A percentile compares a stretch with the other conserved stretches of the same genome.
Evolutionary conservation across 192 early-diverging fungal species (phyloP).

Genomic region (Pecoramyces ruminantium): DNA sequence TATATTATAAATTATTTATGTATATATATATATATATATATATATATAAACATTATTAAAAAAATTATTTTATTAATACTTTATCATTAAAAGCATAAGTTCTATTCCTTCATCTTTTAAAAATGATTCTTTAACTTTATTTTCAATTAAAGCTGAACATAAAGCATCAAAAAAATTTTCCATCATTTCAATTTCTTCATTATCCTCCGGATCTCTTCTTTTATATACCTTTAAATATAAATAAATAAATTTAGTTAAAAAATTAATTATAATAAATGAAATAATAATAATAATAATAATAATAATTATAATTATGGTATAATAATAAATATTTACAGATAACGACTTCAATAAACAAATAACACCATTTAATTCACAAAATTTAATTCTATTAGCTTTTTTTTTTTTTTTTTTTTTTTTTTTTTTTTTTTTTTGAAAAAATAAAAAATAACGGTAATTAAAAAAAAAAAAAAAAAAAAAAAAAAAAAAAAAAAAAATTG

Average conservation of each 20-base stretch:
- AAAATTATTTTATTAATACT: constrained; percentile 15
- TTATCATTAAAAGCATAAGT: constrained; percentile 75
- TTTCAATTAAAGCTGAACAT: constrained; percentile 49
- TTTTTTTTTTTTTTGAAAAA: too few species aligned
- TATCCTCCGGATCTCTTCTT: constrained; percentile 55
- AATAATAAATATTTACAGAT: constrained; percentile 13
- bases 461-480: too few species aligned
- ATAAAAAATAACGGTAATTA: too few species aligned
- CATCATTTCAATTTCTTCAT: constrained; percentile 77
- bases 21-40: too few species aligned
- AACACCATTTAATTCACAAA: constrained; percentile 34
- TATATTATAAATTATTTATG: too few species aligned
- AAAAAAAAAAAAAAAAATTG: too few species aligned
- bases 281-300: not conserved
- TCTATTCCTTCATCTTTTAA: constrained; percentile 75
- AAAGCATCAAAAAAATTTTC: constrained; percentile 80
- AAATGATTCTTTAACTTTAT: constrained; percentile 54
- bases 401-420: too few species aligned
- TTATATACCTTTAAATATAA: constrained; percentile 30
- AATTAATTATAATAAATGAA: too few species aligned
- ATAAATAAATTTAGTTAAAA: too few species aligned
- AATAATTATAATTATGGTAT: too few species aligned
- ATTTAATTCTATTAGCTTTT: constrained; percentile 21
- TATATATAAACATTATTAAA: not conserved
- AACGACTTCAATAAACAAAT: constrained; percentile 55